A percentile compares a stretch with the other conserved stretches of the same genome.
Evolutionary conservation across 73 alveolate genomes (phyloP).

Genomic region (Blepharisma japonicum): DNA sequence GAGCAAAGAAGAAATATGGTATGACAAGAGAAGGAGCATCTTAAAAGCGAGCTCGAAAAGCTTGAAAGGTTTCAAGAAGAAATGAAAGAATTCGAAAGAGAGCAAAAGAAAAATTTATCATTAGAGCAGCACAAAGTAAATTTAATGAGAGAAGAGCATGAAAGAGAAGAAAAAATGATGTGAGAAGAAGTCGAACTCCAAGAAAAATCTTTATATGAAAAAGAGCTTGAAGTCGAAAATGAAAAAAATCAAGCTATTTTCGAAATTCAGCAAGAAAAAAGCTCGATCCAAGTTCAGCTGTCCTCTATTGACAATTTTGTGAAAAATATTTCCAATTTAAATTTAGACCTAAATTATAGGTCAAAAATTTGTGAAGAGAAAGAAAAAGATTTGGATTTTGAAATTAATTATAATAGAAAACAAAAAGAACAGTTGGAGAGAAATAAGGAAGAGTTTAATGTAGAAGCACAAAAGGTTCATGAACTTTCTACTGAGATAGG

Average conservation of each 20-base stretch:
- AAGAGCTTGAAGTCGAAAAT: not conserved
- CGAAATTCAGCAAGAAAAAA: conserved; percentile 14
- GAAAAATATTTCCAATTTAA: not conserved
- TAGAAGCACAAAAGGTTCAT: conserved; percentile 22
- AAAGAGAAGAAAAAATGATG: conserved; percentile 13
- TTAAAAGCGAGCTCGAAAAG: not conserved
- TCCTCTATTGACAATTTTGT: not conserved
- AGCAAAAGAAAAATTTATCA: not conserved
- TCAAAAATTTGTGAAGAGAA: conserved; percentile 6
- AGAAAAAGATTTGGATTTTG: not conserved
- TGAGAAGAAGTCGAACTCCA: not conserved
- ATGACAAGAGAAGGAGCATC: not conserved
- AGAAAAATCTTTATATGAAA: not conserved
- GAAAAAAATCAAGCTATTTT: conserved; percentile 17
- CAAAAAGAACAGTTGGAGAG: conserved; percentile 1
- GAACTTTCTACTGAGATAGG: not conserved
- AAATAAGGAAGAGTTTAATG: not conserved
- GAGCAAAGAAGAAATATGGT: not conserved
- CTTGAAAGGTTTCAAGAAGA: not conserved
- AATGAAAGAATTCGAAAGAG: not conserved
- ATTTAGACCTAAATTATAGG: not conserved
- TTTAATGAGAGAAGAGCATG: not conserved
- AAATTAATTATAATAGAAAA: not conserved
- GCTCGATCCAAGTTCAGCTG: not conserved
- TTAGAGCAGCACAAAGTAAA: not conserved